Evolutionary conservation across 1,139 yeast genomes (phyloP).

Genomic region (Williopsis jadinii): DNA sequence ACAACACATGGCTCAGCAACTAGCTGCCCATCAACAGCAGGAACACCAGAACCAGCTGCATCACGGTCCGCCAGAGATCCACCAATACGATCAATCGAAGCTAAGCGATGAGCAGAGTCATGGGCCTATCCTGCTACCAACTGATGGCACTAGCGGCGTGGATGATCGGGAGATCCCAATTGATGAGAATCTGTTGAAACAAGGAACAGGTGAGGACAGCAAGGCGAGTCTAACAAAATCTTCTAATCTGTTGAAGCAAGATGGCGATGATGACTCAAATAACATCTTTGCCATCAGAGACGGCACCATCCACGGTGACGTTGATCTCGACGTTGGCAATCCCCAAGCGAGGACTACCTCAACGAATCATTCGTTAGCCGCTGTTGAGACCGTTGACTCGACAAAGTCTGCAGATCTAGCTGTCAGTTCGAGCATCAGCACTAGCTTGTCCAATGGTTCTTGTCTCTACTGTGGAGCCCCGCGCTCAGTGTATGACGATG

Average conservation of each 20-base stretch:
- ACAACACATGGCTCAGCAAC: constrained; percentile 8
- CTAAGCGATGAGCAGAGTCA: background rate
- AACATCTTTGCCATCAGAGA: constrained; percentile 2
- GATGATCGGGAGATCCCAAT: constrained; percentile 22
- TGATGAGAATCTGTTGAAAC: constrained; percentile 20
- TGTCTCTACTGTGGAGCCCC: constrained; percentile 20
- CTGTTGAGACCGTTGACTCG: background rate
- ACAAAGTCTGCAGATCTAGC: background rate
- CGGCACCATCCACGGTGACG: background rate
- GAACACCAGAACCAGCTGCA: constrained; percentile 2
- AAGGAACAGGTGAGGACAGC: constrained; percentile 10
- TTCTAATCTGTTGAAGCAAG: constrained; percentile 2
- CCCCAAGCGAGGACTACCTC: background rate
- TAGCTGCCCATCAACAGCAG: background rate
- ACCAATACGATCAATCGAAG: constrained; percentile 14
- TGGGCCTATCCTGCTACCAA: constrained; percentile 9
- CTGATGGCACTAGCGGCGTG: constrained; percentile 7
- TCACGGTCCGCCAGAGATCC: constrained; percentile 17
- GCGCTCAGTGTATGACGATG: constrained; percentile 19
- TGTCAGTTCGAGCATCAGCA: background rate
- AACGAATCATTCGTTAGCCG: background rate
- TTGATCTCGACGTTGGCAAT: background rate
- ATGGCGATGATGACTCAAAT: constrained; percentile 1
- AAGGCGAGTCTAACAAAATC: constrained; percentile 15
- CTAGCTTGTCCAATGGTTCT: background rate